Base-by-base conservation (phyloP, 306 rosid species). In the Cucurbita argyrosperma region DNA sequence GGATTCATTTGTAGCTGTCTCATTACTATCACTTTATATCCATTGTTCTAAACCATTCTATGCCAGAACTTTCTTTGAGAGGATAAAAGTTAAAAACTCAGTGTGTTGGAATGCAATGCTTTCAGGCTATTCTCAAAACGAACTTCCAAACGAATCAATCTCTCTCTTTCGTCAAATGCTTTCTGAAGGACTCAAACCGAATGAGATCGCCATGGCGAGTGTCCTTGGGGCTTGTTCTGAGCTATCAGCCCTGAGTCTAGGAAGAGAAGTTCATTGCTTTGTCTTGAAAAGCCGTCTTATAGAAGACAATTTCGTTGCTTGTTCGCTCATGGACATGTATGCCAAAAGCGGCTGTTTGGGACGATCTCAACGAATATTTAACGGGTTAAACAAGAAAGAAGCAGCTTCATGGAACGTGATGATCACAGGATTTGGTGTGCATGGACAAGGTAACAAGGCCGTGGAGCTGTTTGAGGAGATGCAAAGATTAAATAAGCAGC, bases 271-370 rank as follows among this genome's bases (percentile, higher is more conserved):
- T 37, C 98, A 88, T 82, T 83, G 88, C 77, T 92, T 83, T 76
- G 79, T 85, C 64, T 71, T 85, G 43, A 92, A 85, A 76, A 80
- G 83, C 69, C 52, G 69, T 71, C 83, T 90, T 4, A 76, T 68
- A 1, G 82, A 79, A 47, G 88, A 90, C 63, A 15, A 45, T 59
- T 90, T 85, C 76, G 84, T 88, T 82, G 83, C 76, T 58, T 92
- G 96, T 83, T 88, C 98, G 46, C 76, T 88, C 70, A 76, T 90
- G 67, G 92, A 90, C 79, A 87, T 92, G 98, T 92, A 92, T 79
- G 92, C 96, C 49, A 92, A 92, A 85, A 74, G 87, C 71, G 96
- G 98, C 69, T 85, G 91, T 86, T 82, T 84, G 62, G 85, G 84
- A 77, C 90, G 78, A 78, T 82, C 95, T 72, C 85, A 76, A 53